These are phyloP conservation scores for Boletus rubroflammeus DNA, from an alignment of 768 basidiomycete species.

Conservation along the genomic window DNA sequence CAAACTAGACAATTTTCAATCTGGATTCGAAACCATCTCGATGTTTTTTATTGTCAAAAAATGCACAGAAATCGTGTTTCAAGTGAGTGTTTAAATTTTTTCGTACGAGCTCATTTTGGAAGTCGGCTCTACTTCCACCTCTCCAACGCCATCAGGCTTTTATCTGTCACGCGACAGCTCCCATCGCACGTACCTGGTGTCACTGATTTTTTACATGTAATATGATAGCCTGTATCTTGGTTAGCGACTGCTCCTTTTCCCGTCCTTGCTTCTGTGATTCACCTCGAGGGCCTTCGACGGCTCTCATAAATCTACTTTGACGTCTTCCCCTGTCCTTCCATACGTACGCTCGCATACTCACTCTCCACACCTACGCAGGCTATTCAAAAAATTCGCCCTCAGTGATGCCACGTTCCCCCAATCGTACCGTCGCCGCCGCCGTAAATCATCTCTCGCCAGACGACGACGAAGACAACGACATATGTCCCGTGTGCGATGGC, in stretches of 20 bases:
- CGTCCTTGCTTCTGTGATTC: slow-evolving; percentile 23
- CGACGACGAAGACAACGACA: slow-evolving; percentile 82
- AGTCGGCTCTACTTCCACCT: slow-evolving; percentile 15
- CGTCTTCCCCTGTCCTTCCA: slow-evolving; percentile 19
- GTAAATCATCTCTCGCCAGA: slow-evolving; percentile 35
- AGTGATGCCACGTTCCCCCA: slow-evolving; percentile 65
- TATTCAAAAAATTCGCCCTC: slow-evolving; percentile 49
- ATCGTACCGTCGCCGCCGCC: slow-evolving; percentile 58
- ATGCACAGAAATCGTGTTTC: slow-evolving; percentile 38
- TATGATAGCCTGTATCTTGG: slow-evolving; percentile 26
- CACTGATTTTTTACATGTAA: slow-evolving; percentile 39
- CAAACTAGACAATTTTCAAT: slow-evolving; percentile 28
- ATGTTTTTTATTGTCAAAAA: slow-evolving; percentile 35
- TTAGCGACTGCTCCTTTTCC: slow-evolving; percentile 6
- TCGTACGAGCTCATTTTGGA: slow-evolving; percentile 24
- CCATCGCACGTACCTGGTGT: slow-evolving; percentile 29
- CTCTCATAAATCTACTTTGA: slow-evolving; percentile 26
- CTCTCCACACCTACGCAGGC: slow-evolving; percentile 28
- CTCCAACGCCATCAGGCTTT: slow-evolving; percentile 27
- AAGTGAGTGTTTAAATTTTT: slow-evolving; percentile 26
- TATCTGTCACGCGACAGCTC: slow-evolving; percentile 36
- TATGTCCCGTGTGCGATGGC: slow-evolving; percentile 88
- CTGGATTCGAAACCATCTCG: slow-evolving; percentile 33
- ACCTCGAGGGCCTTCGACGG: slow-evolving; percentile 11
- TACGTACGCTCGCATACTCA: slow-evolving; percentile 26